Conservation (phyloP, 441 rosid species). For the Pelargonium myrrhifolium region DNA sequence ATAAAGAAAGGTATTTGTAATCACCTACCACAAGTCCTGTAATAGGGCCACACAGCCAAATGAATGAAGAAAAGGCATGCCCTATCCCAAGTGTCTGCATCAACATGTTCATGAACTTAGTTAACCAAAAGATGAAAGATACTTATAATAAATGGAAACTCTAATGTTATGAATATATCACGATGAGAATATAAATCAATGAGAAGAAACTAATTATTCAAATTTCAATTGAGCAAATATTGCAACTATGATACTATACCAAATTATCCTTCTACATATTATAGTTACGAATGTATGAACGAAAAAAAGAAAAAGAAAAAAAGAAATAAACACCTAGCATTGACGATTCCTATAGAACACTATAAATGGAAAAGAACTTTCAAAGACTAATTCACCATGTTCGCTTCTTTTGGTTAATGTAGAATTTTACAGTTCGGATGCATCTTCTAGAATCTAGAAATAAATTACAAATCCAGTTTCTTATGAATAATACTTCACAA, state of each 20-base stretch:
- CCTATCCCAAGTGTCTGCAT: conserved; percentile 91
- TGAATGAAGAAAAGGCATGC: conserved; percentile 92
- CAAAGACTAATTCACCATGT: too few relatives aligned
- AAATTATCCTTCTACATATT: too few relatives aligned
- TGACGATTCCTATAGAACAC: background rate
- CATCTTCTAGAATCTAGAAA: too few relatives aligned
- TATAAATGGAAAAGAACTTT: too few relatives aligned
- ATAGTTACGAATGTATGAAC: too few relatives aligned
- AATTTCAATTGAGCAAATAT: background rate
- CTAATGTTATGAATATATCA: background rate
- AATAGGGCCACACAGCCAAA: conserved; percentile 96
- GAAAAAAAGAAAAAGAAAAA: too few relatives aligned
- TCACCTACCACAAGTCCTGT: conserved; percentile 93
- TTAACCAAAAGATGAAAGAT: conserved; percentile 15
- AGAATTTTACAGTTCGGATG: too few relatives aligned
- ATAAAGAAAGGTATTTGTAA: background rate
- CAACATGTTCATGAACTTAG: conserved; percentile 2
- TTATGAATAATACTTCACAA: too few relatives aligned
- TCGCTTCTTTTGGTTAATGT: too few relatives aligned
- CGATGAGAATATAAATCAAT: background rate
- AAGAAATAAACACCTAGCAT: background rate
- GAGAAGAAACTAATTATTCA: background rate
- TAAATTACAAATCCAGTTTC: too few relatives aligned
- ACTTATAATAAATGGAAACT: conserved; percentile 6
- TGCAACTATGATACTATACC: too few relatives aligned